phyloP scores from a whole-genome alignment of 2,329 filamentous ascomycete species.

The Corinectria fuckeliana region DNA sequence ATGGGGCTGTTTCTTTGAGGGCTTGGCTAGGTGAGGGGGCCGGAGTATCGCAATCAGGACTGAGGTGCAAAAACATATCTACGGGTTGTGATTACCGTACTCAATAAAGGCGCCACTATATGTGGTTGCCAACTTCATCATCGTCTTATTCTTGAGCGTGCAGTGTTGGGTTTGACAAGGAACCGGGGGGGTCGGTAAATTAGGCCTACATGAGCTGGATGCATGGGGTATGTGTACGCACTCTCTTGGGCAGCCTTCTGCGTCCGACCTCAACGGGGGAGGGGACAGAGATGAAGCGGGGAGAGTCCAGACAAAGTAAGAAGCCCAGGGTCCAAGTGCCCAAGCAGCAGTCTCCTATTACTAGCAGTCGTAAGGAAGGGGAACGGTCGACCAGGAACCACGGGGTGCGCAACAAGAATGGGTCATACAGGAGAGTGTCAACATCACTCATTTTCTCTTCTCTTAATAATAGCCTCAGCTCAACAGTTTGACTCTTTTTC shows the following conservation, averaged over 20 bases:
- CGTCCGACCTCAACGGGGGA: too few species aligned
- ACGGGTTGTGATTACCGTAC: background rate
- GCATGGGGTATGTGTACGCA: background rate
- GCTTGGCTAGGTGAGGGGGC: background rate
- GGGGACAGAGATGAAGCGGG: background rate
- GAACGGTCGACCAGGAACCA: slow-evolving; percentile 21
- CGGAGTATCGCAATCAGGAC: background rate
- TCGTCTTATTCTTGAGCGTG: background rate
- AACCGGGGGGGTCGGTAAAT: background rate
- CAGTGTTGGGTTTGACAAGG: background rate
- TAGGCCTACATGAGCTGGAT: background rate
- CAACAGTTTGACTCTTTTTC: background rate
- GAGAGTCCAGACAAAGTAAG: background rate
- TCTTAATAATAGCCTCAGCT: background rate
- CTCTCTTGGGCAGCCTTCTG: background rate
- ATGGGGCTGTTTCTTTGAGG: background rate
- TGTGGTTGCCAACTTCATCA: background rate
- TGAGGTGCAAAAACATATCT: background rate
- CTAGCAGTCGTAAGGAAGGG: slow-evolving; percentile 16
- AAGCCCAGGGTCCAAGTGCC: background rate
- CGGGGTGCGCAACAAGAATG: slow-evolving; percentile 16
- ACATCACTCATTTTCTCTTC: slow-evolving; percentile 7
- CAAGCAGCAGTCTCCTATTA: slow-evolving; percentile 3
- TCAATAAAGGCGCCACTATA: background rate
- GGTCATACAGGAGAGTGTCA: background rate